Conservation (phyloP, 75 land plant genomes). For the Azolla pinnata region DNA sequence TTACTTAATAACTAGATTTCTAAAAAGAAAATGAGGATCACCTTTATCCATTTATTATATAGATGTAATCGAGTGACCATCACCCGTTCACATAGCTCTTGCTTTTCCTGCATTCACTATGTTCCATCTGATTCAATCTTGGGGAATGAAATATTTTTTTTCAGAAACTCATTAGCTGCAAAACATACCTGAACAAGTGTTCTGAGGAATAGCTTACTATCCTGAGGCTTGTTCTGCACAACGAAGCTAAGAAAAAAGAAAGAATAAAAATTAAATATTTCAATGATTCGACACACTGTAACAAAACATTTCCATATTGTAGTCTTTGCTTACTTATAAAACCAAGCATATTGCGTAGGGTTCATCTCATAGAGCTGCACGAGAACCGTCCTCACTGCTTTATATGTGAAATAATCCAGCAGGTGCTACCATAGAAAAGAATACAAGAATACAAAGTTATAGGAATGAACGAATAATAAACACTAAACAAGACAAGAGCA, state of each 20-base stretch:
- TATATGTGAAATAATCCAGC: constrained; percentile 82
- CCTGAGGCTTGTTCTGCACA: constrained; percentile 55
- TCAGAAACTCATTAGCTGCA: too few species aligned
- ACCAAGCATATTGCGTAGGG: constrained; percentile 76
- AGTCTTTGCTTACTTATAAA: constrained; percentile 95
- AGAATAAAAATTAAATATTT: background rate
- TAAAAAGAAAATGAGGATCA: constrained; percentile 14
- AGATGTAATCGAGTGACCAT: constrained; percentile 92
- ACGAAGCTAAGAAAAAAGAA: constrained; percentile 42
- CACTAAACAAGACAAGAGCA: background rate
- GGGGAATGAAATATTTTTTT: background rate
- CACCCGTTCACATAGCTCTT: constrained; percentile 92
- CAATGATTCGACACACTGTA: too few species aligned
- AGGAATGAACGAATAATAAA: too few species aligned
- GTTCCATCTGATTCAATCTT: background rate
- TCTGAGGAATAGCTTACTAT: constrained; percentile 73
- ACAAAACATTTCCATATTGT: too few species aligned
- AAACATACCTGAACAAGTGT: constrained; percentile 69
- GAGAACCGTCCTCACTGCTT: constrained; percentile 85
- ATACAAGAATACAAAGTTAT: too few species aligned
- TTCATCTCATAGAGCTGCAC: constrained; percentile 97
- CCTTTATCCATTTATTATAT: constrained; percentile 95
- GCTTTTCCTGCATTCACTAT: constrained; percentile 56
- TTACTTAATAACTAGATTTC: too few species aligned
- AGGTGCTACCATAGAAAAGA: constrained; percentile 74